Evolutionary conservation across 768 basidiomycete species (phyloP).

Genomic region (Aureoboletus auriporus): DNA sequence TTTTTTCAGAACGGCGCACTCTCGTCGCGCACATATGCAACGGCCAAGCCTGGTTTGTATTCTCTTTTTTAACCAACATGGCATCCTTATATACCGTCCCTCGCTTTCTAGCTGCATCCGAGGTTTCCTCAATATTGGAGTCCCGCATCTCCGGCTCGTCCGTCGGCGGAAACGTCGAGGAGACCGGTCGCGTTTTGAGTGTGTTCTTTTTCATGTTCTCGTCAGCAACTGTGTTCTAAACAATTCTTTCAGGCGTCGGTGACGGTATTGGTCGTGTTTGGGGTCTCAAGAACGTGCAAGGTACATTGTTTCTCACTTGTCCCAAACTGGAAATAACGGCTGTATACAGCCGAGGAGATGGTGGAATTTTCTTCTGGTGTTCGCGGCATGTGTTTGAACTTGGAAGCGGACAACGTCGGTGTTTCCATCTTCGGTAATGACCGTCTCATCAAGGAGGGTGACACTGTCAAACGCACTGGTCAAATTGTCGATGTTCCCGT

Average conservation of each 20-base stretch:
- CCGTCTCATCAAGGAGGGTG: constrained; percentile 99
- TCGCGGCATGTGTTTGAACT: constrained; percentile 99
- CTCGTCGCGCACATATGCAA: constrained; percentile 85
- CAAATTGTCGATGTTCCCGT: constrained; percentile 99
- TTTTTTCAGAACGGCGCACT: constrained; percentile 39
- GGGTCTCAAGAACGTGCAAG: constrained; percentile 98
- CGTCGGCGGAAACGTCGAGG: constrained; percentile 92
- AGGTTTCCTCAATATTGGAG: constrained; percentile 99
- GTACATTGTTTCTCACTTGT: constrained; percentile 36
- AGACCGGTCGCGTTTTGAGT: constrained; percentile 99
- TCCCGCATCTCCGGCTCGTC: constrained; percentile 93
- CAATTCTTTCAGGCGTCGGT: constrained; percentile 73
- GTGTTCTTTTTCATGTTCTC: constrained; percentile 31
- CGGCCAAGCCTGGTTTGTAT: constrained; percentile 90
- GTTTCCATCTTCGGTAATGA: constrained; percentile 99
- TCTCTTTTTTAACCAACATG: not conserved
- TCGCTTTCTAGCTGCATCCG: constrained; percentile 79
- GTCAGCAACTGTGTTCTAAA: constrained; percentile 5
- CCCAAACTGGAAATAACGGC: constrained; percentile 1
- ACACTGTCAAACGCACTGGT: constrained; percentile 99
- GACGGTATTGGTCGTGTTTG: constrained; percentile 99
- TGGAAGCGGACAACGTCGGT: constrained; percentile 99
- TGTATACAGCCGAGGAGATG: constrained; percentile 91
- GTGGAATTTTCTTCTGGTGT: constrained; percentile 99
- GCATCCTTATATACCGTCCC: constrained; percentile 9